Percentiles rank a stretch among this genome's conserved stretches.
These are phyloP conservation scores for Hyaloperonospora brassicae DNA, from an alignment of 352 stramenopile genomes.

Conservation along the genomic window DNA sequence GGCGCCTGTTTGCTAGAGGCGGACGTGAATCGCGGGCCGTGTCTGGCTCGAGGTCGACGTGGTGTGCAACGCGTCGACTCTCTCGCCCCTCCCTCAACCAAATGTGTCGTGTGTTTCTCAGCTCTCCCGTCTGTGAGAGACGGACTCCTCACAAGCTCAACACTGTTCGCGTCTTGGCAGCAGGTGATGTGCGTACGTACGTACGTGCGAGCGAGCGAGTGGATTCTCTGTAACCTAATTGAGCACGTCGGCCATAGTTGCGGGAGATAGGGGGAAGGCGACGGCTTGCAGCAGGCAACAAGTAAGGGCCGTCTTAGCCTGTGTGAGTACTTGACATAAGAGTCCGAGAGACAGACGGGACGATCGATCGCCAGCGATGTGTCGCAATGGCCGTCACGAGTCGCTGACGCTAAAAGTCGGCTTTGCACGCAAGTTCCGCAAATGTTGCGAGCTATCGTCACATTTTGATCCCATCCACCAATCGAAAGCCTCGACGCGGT, in stretches of 20 bases:
- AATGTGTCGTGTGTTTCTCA: conserved; percentile 1
- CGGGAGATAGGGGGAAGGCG: not conserved
- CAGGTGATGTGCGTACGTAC: too few species aligned
- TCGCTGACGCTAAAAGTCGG: too few species aligned
- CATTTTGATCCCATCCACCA: too few species aligned
- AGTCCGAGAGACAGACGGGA: too few species aligned
- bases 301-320: conserved; percentile 2
- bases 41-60: not conserved
- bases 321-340: conserved; percentile 11
- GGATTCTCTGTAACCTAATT: conserved; percentile 8
- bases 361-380: too few species aligned
- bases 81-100: not conserved
- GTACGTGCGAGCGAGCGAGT: conserved; percentile 4
- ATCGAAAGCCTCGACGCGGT: too few species aligned
- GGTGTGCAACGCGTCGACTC: not conserved
- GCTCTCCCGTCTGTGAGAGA: not conserved
- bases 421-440: too few species aligned
- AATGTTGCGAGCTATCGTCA: too few species aligned
- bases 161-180: not conserved
- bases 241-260: not conserved
- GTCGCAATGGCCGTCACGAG: too few species aligned
- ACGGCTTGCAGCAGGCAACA: too few species aligned
- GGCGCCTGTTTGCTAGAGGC: conserved; percentile 15
- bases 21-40: not conserved
- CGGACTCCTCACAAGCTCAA: not conserved